These are phyloP conservation scores for Oryza meridionalis DNA, from an alignment of 176 grass and related monocot genomes.

Conservation along the genomic window DNA sequence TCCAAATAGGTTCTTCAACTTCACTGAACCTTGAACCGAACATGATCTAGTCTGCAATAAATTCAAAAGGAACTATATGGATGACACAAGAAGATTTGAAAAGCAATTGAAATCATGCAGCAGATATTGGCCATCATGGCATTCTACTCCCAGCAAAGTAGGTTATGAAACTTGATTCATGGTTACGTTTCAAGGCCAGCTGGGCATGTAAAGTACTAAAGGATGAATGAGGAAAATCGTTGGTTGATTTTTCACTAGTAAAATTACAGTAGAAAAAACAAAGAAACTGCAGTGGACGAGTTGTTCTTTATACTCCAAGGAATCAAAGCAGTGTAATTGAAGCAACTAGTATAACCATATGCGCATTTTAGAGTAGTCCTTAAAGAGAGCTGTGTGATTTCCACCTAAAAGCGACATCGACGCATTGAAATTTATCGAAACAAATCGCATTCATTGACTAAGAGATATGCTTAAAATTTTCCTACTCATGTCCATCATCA, in stretches of 20 bases:
- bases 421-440: background rate
- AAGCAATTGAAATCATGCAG: constrained; percentile 10
- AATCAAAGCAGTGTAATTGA: background rate
- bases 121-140: background rate
- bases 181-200: background rate
- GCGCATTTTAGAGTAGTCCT: background rate
- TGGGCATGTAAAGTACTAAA: background rate
- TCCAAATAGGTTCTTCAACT: constrained; percentile 91
- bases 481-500: background rate
- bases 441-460: background rate
- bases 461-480: background rate
- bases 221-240: background rate
- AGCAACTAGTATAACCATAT: constrained; percentile 5
- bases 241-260: background rate
- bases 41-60: constrained; percentile 67
- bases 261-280: background rate
- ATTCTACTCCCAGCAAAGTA: constrained; percentile 16
- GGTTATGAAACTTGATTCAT: constrained; percentile 14
- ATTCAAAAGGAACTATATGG: constrained; percentile 13
- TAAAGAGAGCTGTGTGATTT: background rate
- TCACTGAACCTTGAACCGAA: constrained; percentile 77
- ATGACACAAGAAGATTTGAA: background rate
- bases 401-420: background rate
- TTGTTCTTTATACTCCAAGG: background rate
- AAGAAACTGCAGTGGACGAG: background rate